phyloP scores from a whole-genome alignment of 371 early-diverging fungal species.

The Haplosporangium sp. region DNA sequence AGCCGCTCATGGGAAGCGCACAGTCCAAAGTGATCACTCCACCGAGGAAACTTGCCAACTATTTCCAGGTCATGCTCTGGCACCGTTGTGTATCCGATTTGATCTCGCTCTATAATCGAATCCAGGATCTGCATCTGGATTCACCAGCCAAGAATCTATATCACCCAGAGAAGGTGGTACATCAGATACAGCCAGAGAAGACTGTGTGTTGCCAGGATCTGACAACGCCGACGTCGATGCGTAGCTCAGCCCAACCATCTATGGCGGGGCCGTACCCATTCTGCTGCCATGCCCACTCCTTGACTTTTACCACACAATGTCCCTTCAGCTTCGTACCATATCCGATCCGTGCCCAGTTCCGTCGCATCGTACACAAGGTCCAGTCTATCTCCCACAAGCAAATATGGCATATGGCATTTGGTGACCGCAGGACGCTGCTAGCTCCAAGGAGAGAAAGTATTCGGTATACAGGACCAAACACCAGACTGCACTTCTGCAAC shows the following conservation, averaged over 20 bases:
- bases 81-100: conserved; percentile 43
- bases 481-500: conserved; percentile 28
- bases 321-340: conserved; percentile 22
- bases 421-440: not conserved
- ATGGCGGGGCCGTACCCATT: conserved; percentile 27
- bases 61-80: conserved; percentile 52
- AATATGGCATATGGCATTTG: conserved; percentile 3
- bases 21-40: conserved; percentile 16
- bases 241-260: not conserved
- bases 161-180: not conserved
- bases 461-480: conserved; percentile 27
- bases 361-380: conserved; percentile 25
- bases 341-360: conserved; percentile 28
- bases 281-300: conserved; percentile 49
- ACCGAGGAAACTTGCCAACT: conserved; percentile 27
- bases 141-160: not conserved
- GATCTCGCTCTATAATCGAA: conserved; percentile 29
- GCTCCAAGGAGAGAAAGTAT: not conserved
- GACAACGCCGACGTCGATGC: not conserved
- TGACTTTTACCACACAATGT: conserved; percentile 28
- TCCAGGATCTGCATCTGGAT: conserved; percentile 31
- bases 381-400: conserved; percentile 20
- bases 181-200: not conserved
- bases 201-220: conserved; percentile 24
- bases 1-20: conserved; percentile 1